A percentile compares a stretch with the other conserved stretches of the same genome.
Conservation (phyloP, 208 protist species). For the Crithidia bombi region DNA sequence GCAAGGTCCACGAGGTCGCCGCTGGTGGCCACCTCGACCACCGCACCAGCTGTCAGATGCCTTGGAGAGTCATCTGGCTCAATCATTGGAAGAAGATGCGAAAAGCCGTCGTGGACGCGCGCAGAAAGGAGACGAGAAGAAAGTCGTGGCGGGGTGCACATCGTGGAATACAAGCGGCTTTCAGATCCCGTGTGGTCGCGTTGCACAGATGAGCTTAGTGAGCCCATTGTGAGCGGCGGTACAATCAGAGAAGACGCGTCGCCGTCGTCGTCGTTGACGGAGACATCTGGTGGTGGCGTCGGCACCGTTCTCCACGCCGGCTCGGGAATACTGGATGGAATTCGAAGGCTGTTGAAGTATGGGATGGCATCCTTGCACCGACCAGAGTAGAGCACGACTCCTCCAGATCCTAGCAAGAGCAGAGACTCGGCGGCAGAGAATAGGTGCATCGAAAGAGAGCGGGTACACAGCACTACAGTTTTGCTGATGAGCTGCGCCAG, state of each 20-base stretch:
- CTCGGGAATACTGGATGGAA: constrained; percentile 25
- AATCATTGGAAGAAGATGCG: constrained; percentile 13
- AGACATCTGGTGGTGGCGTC: not conserved
- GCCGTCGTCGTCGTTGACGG: not conserved
- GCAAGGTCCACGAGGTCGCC: constrained; percentile 55
- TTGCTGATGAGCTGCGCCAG: constrained; percentile 48
- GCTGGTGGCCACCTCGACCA: constrained; percentile 31
- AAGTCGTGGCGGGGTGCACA: constrained; percentile 32
- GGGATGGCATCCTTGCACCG: constrained; percentile 19
- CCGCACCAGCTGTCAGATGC: no score
- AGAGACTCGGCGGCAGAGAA: constrained; percentile 43
- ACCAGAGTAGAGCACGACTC: constrained; percentile 61
- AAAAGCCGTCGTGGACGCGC: constrained; percentile 8
- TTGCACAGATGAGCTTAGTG: constrained; percentile 2
- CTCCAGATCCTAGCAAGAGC: constrained; percentile 47
- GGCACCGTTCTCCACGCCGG: constrained; percentile 23
- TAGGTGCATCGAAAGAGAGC: constrained; percentile 39
- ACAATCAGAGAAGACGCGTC: not conserved
- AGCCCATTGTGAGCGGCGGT: not conserved
- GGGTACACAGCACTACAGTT: constrained; percentile 59
- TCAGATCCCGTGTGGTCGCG: not conserved
- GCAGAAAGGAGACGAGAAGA: constrained; percentile 19
- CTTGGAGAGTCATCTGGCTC: no score
- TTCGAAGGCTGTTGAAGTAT: constrained; percentile 61
- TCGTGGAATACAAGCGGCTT: constrained; percentile 18